Conservation (phyloP, 2,329 filamentous ascomycete genomes). For the Amauroascus verrucosus region DNA sequence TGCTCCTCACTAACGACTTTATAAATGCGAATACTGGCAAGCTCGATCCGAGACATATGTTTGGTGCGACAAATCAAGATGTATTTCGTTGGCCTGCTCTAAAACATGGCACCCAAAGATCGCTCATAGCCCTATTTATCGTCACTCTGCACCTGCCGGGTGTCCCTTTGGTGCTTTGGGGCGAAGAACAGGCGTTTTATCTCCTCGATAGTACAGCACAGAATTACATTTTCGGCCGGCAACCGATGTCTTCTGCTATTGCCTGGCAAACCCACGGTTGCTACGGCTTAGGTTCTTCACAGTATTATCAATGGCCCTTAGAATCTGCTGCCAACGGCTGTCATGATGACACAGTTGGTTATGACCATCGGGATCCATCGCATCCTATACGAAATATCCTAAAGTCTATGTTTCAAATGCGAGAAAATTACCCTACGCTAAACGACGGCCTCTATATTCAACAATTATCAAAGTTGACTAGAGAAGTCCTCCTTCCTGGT, state of each 20-base stretch:
- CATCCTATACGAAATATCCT: conserved; percentile 52
- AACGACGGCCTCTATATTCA: conserved; percentile 50
- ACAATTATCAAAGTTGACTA: conserved; percentile 48
- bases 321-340: conserved; percentile 47
- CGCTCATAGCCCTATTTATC: conserved; percentile 49
- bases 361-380: conserved; percentile 54
- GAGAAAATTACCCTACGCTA: conserved; percentile 46
- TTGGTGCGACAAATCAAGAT: conserved; percentile 55
- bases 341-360: conserved; percentile 45
- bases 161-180: conserved; percentile 52
- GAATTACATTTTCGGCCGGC: conserved; percentile 57
- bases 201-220: conserved; percentile 53
- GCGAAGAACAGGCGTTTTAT: conserved; percentile 57
- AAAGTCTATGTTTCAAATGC: conserved; percentile 53
- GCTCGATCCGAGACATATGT: conserved; percentile 56
- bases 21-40: conserved; percentile 50
- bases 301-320: conserved; percentile 50
- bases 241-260: conserved; percentile 50
- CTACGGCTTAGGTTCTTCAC: conserved; percentile 46
- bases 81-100: conserved; percentile 55
- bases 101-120: conserved; percentile 46
- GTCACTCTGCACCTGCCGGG: conserved; percentile 52
- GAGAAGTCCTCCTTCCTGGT: conserved; percentile 42
- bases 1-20: conserved; percentile 50
- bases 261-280: conserved; percentile 58